Conservation (phyloP, 2,329 filamentous ascomycete genomes). For the Trichophyton verrucosum region DNA sequence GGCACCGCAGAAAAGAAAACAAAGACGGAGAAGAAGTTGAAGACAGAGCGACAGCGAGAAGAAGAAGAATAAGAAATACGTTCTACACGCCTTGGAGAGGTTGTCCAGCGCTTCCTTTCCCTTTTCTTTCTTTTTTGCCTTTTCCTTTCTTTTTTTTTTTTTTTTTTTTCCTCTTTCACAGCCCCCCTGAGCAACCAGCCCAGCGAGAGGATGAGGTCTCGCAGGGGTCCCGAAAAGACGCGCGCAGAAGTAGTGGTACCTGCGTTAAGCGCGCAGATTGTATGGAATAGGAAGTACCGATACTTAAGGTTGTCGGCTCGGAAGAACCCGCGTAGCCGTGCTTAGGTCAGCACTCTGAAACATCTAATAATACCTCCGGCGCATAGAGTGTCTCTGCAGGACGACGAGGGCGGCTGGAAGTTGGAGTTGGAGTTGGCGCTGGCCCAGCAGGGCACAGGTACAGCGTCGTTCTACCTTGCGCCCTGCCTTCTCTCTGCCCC, state of each 20-base stretch:
- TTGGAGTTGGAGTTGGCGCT: background rate
- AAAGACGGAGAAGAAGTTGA: background rate
- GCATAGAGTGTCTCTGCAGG: background rate
- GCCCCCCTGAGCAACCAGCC: conserved; percentile 1
- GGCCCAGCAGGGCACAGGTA: no score
- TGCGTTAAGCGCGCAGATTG: background rate
- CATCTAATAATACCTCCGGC: background rate
- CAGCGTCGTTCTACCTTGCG: no score
- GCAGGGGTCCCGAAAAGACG: background rate
- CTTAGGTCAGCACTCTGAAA: background rate
- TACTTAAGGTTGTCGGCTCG: background rate
- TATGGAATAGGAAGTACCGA: background rate
- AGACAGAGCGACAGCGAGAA: background rate
- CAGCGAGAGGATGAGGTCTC: background rate
- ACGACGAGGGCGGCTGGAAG: background rate
- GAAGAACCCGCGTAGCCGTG: background rate
- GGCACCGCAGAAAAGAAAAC: background rate
- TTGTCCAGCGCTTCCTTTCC: background rate
- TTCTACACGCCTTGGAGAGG: background rate
- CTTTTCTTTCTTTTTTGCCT: background rate
- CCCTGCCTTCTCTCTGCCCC: background rate
- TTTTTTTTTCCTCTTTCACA: background rate
- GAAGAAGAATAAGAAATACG: conserved; percentile 4
- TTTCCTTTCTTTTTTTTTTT: background rate
- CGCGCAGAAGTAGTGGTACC: background rate